Base-by-base conservation (phyloP, 441 rosid genomes). In the Pelargonium fulgidum region DNA sequence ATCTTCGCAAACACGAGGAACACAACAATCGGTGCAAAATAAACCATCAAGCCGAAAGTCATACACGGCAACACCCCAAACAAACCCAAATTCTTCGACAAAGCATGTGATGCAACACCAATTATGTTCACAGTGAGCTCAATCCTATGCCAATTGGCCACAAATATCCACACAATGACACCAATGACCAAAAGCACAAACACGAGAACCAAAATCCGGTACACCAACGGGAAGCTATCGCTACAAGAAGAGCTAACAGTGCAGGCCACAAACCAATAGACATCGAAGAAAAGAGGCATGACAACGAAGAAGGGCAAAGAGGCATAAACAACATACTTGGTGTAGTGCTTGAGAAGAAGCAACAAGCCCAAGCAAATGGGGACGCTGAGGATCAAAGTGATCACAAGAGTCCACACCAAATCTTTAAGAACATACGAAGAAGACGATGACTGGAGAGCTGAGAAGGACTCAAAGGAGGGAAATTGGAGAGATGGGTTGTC, bases 181-280 rank as follows among this genome's bases (percentile, higher is more conserved):
- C 92, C 96, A 48, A 92, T 81, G 20, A 85, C 62, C 70, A 90
- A 73, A 76, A 92, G 79, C 73, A 90, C 81, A 36, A 92, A 84
- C 65, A 81, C 87, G 62, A 90, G 73, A 44, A 88, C 82, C 69
- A 90, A 67, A 68, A 88, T 83, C 72, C 98, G 76, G 73, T 90
- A 89, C 12, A 42, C 85, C 73, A 90, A 70, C 62, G 98, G 92
- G 64, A 89, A 81, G 1, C 86, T 77, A n/a, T 81, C 81, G 44
- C 87, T 81, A 65, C 97, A 92, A 70, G 89, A 79, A 22, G 93
- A 80, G 69, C 82, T 79, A 44, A 87, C 54, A 39, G 90, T 87
- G 76, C 98, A 92, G 13, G 96, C 92, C 44, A 90, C 92, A 58
- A 92, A 92, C 98, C 97, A 92, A 50, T 87, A 92, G 58, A 92